Percentiles rank a stretch among this genome's conserved stretches.
Evolutionary conservation across 2,329 filamentous ascomycete genomes (phyloP).

Genomic region (Sporothrix pallida): DNA sequence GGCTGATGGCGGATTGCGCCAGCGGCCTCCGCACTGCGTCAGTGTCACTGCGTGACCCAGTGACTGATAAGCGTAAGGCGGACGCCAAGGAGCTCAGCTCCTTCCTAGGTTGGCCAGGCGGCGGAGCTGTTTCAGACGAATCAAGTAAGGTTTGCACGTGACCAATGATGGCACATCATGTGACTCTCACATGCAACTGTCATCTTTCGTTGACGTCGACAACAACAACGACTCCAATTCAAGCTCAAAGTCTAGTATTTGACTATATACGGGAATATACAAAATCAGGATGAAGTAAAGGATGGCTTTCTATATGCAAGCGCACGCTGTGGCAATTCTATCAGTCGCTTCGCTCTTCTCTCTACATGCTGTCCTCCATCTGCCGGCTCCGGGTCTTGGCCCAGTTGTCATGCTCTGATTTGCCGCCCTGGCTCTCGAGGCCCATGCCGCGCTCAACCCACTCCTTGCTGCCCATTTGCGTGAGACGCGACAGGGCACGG

Average conservation of each 20-base stretch:
- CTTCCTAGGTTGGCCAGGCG: conserved; percentile 27
- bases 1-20: conserved; percentile 11
- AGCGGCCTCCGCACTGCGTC: conserved; percentile 9
- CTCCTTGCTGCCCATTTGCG: conserved; percentile 91
- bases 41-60: too few relatives aligned
- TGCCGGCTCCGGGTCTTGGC: conserved; percentile 68
- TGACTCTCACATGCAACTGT: too few relatives aligned
- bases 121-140: background rate
- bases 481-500: conserved; percentile 79
- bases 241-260: too few relatives aligned
- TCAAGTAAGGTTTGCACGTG: too few relatives aligned
- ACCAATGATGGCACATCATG: too few relatives aligned
- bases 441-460: conserved; percentile 88
- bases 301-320: background rate
- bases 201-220: too few relatives aligned
- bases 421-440: conserved; percentile 65
- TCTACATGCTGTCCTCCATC: conserved; percentile 70
- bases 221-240: too few relatives aligned
- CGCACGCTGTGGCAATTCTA: background rate
- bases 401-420: conserved; percentile 69
- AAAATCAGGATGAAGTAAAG: background rate
- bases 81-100: background rate
- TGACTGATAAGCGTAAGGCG: conserved; percentile 12
- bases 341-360: background rate
- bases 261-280: too few relatives aligned